phyloP scores from a whole-genome alignment of 2,329 filamentous ascomycete species.

The Stagonosporopsis vannaccii region DNA sequence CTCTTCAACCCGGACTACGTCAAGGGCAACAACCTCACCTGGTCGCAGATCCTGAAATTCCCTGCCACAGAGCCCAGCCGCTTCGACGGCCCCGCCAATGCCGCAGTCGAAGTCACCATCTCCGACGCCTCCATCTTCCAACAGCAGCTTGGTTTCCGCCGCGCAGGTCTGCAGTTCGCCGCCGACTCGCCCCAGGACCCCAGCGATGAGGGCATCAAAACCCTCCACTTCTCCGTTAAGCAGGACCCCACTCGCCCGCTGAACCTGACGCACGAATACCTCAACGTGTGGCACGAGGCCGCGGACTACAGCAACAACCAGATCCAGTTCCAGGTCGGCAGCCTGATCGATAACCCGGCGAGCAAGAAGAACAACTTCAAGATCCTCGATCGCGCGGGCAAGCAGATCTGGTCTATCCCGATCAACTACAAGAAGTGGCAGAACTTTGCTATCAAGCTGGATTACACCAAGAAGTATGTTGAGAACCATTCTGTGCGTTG shows the following conservation, averaged over 20 bases:
- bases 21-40: constrained; percentile 61
- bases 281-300: constrained; percentile 53
- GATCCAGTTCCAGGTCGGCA: constrained; percentile 62
- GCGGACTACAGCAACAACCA: constrained; percentile 53
- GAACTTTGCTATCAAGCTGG: constrained; percentile 67
- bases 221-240: constrained; percentile 67
- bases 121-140: constrained; percentile 66
- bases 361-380: constrained; percentile 56
- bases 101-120: constrained; percentile 63
- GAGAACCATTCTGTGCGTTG: background rate
- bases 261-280: constrained; percentile 68
- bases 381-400: constrained; percentile 45
- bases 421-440: constrained; percentile 64
- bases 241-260: constrained; percentile 61
- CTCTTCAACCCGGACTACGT: constrained; percentile 62
- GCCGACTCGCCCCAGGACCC: constrained; percentile 60
- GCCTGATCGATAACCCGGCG: constrained; percentile 57
- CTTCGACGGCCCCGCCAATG: constrained; percentile 55
- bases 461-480: constrained; percentile 64
- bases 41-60: constrained; percentile 60
- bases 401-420: constrained; percentile 57
- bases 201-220: constrained; percentile 64
- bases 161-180: constrained; percentile 63
- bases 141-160: constrained; percentile 67
- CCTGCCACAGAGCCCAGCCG: constrained; percentile 52